phyloP scores from a whole-genome alignment of 2,329 filamentous ascomycete species.

The Colletotrichum viniferum region DNA sequence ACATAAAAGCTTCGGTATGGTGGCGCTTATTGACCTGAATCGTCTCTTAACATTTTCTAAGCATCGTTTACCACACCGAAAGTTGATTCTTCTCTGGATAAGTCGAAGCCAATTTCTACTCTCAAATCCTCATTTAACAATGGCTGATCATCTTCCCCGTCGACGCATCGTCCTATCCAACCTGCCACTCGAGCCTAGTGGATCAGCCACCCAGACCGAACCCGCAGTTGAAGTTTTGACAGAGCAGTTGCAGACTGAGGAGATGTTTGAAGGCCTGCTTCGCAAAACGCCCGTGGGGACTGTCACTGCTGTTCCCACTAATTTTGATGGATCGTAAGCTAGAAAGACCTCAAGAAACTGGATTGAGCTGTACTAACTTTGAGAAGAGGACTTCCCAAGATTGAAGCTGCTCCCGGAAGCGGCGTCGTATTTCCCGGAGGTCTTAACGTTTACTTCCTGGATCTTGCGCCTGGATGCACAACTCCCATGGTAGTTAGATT shows the following conservation, averaged over 20 bases:
- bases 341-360: background rate
- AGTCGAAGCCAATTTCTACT: background rate
- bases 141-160: background rate
- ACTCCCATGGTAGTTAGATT: background rate
- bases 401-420: background rate
- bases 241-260: background rate
- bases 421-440: background rate
- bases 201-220: background rate
- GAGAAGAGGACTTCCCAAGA: background rate
- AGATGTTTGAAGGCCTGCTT: background rate
- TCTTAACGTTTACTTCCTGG: background rate
- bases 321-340: background rate
- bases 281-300: conserved; percentile 35
- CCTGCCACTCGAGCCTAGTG: background rate
- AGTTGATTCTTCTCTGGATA: background rate
- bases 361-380: background rate
- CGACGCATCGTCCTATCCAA: conserved; percentile 2
- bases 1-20: background rate
- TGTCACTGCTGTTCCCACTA: conserved; percentile 20
- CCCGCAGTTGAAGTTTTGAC: background rate
- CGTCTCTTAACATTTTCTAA: background rate
- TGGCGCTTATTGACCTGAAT: background rate
- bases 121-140: background rate
- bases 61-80: fast-evolving
- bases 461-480: background rate